A percentile compares a stretch with the other conserved stretches of the same genome.
phyloP scores from a whole-genome alignment of 1,139 yeast genomes.

The Yamadazyma sp. region DNA sequence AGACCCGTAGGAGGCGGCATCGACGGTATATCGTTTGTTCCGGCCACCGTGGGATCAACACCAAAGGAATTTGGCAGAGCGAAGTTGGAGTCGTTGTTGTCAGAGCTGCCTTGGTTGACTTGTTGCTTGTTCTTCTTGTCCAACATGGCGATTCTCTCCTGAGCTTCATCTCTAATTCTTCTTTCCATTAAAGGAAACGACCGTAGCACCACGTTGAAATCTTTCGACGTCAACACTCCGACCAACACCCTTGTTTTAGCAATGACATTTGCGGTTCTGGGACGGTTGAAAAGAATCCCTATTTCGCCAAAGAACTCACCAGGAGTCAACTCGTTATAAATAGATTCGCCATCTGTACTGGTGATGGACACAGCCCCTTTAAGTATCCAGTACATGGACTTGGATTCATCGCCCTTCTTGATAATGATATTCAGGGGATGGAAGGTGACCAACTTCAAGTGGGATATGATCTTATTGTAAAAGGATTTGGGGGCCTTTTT shows the following conservation, averaged over 20 bases:
- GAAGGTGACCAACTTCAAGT: constrained; percentile 56
- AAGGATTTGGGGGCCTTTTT: constrained; percentile 65
- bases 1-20: not conserved
- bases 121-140: constrained; percentile 51
- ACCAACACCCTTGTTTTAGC: constrained; percentile 65
- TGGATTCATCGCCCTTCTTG: constrained; percentile 71
- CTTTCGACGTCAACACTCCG: constrained; percentile 67
- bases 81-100: not conserved
- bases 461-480: constrained; percentile 57
- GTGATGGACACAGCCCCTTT: constrained; percentile 74
- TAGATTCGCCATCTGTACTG: constrained; percentile 72
- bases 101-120: too few species aligned
- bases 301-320: constrained; percentile 80
- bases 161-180: constrained; percentile 74
- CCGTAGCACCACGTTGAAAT: constrained; percentile 57
- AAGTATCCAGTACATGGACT: constrained; percentile 77
- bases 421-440: constrained; percentile 70
- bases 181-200: constrained; percentile 66
- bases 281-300: constrained; percentile 71
- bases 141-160: constrained; percentile 69
- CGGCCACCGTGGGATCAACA: not conserved
- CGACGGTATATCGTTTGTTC: not conserved
- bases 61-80: not conserved
- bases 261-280: constrained; percentile 78
- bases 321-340: constrained; percentile 65